phyloP scores from a whole-genome alignment of 148 eudicot genomes.

The Heliosperma pusillum region DNA sequence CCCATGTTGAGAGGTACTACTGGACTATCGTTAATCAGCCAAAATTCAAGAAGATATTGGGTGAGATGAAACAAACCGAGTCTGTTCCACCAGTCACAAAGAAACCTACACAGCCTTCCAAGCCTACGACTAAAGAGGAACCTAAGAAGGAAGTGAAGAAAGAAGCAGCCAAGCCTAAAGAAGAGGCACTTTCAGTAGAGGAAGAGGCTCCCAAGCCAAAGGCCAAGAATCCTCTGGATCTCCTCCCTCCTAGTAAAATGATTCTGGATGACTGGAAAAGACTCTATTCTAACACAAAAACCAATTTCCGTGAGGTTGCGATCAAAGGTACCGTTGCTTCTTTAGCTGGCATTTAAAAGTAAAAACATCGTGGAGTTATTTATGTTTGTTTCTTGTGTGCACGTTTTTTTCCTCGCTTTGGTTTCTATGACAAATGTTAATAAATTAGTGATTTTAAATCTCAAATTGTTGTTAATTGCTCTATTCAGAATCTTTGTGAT shows the following conservation, averaged over 20 bases:
- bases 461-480: too few species aligned
- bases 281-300: constrained; percentile 80
- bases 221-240: constrained; percentile 77
- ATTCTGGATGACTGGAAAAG: constrained; percentile 88
- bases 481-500: too few species aligned
- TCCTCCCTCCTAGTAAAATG: constrained; percentile 84
- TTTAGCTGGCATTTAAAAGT: neutral
- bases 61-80: constrained; percentile 52
- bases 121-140: constrained; percentile 49
- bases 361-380: too few species aligned
- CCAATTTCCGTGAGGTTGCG: constrained; percentile 90
- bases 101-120: constrained; percentile 49
- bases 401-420: too few species aligned
- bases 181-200: constrained; percentile 35
- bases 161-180: constrained; percentile 50
- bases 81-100: constrained; percentile 53
- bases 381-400: too few species aligned
- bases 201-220: constrained; percentile 85
- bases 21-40: constrained; percentile 83
- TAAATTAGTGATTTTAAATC: too few species aligned
- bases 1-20: constrained; percentile 76
- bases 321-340: constrained; percentile 47
- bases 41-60: constrained; percentile 57
- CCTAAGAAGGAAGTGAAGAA: constrained; percentile 61
- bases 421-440: too few species aligned